These are phyloP conservation scores for Hyparrhenia diplandra DNA, from an alignment of 176 grass and related monocot genomes.

Conservation along the genomic window DNA sequence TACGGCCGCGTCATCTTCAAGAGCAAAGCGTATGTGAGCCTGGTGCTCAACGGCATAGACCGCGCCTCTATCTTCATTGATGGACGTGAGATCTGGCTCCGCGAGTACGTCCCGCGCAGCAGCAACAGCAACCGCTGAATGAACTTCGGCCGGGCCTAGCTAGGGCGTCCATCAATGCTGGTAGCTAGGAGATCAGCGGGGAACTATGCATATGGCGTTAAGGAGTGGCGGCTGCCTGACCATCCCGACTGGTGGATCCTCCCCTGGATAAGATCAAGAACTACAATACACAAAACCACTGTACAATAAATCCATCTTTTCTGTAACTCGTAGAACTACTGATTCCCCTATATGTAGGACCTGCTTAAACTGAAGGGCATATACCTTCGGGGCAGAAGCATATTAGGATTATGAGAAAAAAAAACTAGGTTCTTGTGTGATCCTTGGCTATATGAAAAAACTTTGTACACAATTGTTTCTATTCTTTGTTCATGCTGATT, in stretches of 20 bases:
- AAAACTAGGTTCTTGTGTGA: not conserved
- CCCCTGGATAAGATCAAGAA: too few species aligned
- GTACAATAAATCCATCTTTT: too few species aligned
- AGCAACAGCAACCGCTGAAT: not conserved
- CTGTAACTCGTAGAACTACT: too few species aligned
- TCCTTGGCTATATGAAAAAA: not conserved
- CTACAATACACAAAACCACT: not conserved
- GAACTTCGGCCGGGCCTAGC: not conserved
- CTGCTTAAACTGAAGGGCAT: too few species aligned
- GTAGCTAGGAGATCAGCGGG: too few species aligned
- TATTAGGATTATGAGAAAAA: not conserved
- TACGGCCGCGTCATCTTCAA: constrained; percentile 54
- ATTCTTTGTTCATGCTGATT: too few species aligned
- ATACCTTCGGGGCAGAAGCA: not conserved
- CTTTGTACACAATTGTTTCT: too few species aligned
- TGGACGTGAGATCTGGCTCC: constrained; percentile 26
- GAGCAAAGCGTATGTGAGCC: constrained; percentile 7
- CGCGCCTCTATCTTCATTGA: constrained; percentile 10
- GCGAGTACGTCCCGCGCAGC: constrained; percentile 31
- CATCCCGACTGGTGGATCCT: too few species aligned
- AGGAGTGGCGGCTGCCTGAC: too few species aligned
- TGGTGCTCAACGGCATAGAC: constrained; percentile 24
- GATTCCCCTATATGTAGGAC: too few species aligned
- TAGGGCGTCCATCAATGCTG: not conserved
- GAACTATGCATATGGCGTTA: too few species aligned